A percentile compares a stretch with the other conserved stretches of the same genome.
Evolutionary conservation across 768 basidiomycete species (phyloP).

Genomic region (Multifurca ochricompacta): DNA sequence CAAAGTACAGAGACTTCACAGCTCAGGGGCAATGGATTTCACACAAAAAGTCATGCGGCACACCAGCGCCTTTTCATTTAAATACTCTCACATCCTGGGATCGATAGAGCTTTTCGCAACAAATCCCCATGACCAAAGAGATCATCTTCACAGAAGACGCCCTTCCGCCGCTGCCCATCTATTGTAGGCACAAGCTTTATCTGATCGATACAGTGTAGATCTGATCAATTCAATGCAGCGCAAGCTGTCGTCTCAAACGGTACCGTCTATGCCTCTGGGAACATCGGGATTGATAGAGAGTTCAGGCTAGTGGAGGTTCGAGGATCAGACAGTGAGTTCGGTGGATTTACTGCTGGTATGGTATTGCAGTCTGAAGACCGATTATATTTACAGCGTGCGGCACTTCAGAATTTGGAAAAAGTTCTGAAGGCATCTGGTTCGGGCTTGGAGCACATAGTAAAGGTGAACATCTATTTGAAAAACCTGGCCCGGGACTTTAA

Average conservation of each 20-base stretch:
- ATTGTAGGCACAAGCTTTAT: conserved; percentile 24
- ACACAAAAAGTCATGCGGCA: too few relatives aligned
- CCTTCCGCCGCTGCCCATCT: conserved; percentile 30
- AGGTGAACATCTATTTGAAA: conserved; percentile 34
- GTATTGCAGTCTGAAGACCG: neutral
- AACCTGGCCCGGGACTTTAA: conserved; percentile 33
- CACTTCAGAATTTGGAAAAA: conserved; percentile 33
- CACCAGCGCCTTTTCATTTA: too few relatives aligned
- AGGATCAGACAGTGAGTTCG: conserved; percentile 32
- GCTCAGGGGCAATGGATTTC: too few relatives aligned
- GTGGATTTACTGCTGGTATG: neutral
- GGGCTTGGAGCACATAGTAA: conserved; percentile 31
- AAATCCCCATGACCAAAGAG: conserved; percentile 26
- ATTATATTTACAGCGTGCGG: conserved; percentile 26
- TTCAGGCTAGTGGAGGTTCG: conserved; percentile 31
- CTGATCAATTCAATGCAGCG: conserved; percentile 22
- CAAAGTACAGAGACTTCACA: too few relatives aligned
- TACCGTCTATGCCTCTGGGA: conserved; percentile 35
- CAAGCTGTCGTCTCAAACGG: conserved; percentile 32
- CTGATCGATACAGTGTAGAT: too few relatives aligned
- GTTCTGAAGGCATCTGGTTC: conserved; percentile 35
- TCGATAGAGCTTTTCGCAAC: neutral
- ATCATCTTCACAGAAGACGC: conserved; percentile 28
- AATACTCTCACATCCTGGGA: too few relatives aligned
- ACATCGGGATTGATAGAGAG: conserved; percentile 31